Evolutionary conservation across 2,329 filamentous ascomycete species (phyloP), one percentile per base, ranked within the genome.

Genomic region (Nemania diffusa): DNA sequence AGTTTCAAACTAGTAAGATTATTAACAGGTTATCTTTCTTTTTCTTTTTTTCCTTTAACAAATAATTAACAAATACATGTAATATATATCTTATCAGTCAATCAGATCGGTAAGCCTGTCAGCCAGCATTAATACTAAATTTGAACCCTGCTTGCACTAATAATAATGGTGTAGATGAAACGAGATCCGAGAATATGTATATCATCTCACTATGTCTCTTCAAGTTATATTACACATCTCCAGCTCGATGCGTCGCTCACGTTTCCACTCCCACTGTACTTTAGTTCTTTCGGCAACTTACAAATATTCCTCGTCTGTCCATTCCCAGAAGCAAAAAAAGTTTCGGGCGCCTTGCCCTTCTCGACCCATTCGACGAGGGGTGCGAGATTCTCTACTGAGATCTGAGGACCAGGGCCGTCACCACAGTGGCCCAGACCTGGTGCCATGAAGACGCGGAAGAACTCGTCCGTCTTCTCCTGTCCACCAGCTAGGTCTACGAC

Each of bases 401-500:
- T 53, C 53, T 70, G 67, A 8, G 81, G 80, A 20, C 82, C 82
- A 51, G 69, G 72, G 52, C 83, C 83, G n/a, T 79, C 79, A 8
- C 62, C 56, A 66, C 86, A 88, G 71, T 88, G 85, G 3, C 75
- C 78, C 78, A 87, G 82, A 0, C 85, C 85, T 1, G 84, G 84
- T 5, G 87, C 80, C 3, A 78, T 74, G 73, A 87, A 87, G 69
- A 85, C 79, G 1, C 79, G 73, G 75, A 85, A 88, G 73, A 85
- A 85, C 17, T 84, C 81, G 1, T 80, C 82, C 46, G 82, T 81
- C 44, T 68, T 51, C 29, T 69, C 62, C 8, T 71, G 66, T 13
- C 68, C 64, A 5, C 65, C 69, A 9, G 71, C 65, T 32, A 62
- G 46, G 22, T 71, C 64, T 50, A 61, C 65, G 0, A 79, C 78